phyloP scores from a whole-genome alignment of 441 rosid species.

The Syzygium syzygioides region DNA sequence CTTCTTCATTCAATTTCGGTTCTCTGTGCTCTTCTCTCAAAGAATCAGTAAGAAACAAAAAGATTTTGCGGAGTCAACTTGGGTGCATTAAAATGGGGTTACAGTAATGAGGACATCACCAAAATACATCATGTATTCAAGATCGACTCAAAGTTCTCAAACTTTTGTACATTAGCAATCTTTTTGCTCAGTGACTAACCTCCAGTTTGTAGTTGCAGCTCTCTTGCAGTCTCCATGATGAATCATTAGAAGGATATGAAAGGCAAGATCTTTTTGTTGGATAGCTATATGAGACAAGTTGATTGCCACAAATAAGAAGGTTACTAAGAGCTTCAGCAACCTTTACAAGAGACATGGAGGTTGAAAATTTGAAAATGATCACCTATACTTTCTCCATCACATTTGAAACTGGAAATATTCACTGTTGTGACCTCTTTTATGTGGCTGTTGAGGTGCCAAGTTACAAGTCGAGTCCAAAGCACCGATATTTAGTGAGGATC shows the following conservation, averaged over 20 bases:
- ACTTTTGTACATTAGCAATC: neutral
- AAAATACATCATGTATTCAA: neutral
- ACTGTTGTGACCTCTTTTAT: neutral
- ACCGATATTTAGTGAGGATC: neutral
- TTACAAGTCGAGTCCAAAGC: neutral
- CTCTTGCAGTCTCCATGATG: neutral
- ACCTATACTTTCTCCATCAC: neutral
- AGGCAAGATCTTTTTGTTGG: neutral
- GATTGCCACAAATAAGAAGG: neutral
- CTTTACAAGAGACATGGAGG: neutral
- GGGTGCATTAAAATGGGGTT: neutral
- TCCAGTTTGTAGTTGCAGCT: neutral
- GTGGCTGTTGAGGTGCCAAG: neutral
- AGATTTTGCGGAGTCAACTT: neutral
- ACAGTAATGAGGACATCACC: neutral
- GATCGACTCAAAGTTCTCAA: neutral
- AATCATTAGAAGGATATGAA: neutral
- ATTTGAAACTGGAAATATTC: neutral
- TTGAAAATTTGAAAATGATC: neutral
- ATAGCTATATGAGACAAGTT: neutral
- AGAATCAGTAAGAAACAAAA: neutral
- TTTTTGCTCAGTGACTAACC: neutral
- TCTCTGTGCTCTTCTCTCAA: conserved; percentile 12
- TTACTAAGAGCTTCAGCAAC: neutral
- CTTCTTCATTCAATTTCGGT: neutral